Percentiles rank a stretch among this genome's conserved stretches.
Evolutionary conservation across 2,329 filamentous ascomycete species (phyloP).

Genomic region (Colletotrichum lindemuthianum): DNA sequence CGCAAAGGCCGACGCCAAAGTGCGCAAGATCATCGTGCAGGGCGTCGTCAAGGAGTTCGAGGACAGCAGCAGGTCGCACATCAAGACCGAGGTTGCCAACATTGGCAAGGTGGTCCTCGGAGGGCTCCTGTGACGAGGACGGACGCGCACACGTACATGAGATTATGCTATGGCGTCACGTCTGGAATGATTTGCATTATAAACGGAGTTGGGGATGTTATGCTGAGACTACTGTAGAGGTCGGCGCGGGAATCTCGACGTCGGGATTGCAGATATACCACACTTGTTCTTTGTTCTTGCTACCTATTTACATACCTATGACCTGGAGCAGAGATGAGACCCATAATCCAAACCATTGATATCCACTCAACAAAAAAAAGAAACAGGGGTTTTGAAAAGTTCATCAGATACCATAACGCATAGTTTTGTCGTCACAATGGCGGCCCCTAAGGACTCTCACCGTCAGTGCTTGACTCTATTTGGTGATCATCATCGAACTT

Average conservation of each 20-base stretch:
- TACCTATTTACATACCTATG: constrained; percentile 4
- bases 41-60: constrained; percentile 93
- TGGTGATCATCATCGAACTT: constrained; percentile 82
- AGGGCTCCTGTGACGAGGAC: constrained; percentile 72
- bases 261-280: constrained; percentile 29
- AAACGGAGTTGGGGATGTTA: constrained; percentile 26
- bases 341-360: constrained; percentile 9
- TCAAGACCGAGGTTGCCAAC: constrained; percentile 84
- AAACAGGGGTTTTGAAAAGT: constrained; percentile 37
- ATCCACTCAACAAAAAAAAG: constrained; percentile 27
- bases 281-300: constrained; percentile 11
- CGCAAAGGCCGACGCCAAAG: constrained; percentile 84
- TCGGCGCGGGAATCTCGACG: constrained; percentile 14
- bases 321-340: constrained; percentile 12
- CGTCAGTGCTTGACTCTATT: constrained; percentile 99
- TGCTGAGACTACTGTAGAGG: constrained; percentile 7
- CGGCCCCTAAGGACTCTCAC: constrained; percentile 43
- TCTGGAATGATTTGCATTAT: constrained; percentile 26
- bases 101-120: constrained; percentile 90
- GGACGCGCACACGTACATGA: not conserved
- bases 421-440: constrained; percentile 43
- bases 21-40: constrained; percentile 89
- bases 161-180: constrained; percentile 19
- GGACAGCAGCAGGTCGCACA: constrained; percentile 79
- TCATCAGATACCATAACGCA: constrained; percentile 62